Evolutionary conservation across 2,329 filamentous ascomycete genomes (phyloP), one percentile per base, ranked within the genome.

Genomic region (Fusarium globosum): DNA sequence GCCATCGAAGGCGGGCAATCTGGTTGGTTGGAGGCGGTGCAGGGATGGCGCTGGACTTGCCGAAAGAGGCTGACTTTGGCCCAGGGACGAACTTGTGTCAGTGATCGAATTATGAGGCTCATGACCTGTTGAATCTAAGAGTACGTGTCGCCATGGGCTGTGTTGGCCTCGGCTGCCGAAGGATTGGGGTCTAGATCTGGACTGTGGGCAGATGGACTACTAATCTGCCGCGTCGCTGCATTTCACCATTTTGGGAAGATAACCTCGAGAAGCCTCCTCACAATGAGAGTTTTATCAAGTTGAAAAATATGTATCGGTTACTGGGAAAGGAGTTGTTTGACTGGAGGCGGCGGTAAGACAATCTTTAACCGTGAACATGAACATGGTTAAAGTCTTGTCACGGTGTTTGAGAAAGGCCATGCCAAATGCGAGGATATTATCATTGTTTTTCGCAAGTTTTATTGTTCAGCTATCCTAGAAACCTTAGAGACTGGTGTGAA

Each of bases 301-400:
- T 20, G 15, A 20, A 23, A 0, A 35, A 23, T 11, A 15, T 35
- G 8, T 8, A 15, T 9, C 35, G 30, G 30, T 23, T 39, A 10
- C 7, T 13, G 14, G 2, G 35, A 12, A n/a, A 13, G 18, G 11
- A 8, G 0, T 10, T 35, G 3, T 7, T 3, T 23, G 28, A 12
- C 7, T 35, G 30, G 6, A 20, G 4, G 30, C 9, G 35, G 14
- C 7, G 20, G 26, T 12, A n/a, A 9, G 23, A n/a, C 13, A 7
- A n/a, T 39, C 2, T 2, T 21, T 7, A 16, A 10, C 20, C 7
- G 4, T 16, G 1, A 28, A 21, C 2, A 9, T 2, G 15, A n/a
- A 21, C 3, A 9, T 2, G 15, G 11, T 55, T 1, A 2, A 28
- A 0, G 7, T 39, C 23, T 12, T 38, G 2, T 28, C 23, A 26